phyloP scores from a whole-genome alignment of 208 protist genomes.

The Trypanosoma avium region DNA sequence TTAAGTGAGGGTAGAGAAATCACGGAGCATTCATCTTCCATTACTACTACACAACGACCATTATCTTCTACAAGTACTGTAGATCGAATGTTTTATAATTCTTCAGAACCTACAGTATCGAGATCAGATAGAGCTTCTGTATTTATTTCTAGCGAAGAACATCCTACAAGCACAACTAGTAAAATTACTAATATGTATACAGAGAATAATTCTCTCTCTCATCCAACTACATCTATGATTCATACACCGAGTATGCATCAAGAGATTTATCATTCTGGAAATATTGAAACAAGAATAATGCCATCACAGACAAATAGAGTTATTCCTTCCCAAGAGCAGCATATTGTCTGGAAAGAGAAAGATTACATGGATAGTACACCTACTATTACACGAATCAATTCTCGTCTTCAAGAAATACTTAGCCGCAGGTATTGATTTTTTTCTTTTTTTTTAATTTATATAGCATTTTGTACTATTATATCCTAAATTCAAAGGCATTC shows the following conservation, averaged over 20 bases:
- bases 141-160: background rate
- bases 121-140: background rate
- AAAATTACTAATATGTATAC: background rate
- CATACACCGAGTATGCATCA: background rate
- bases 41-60: background rate
- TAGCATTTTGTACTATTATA: too few species aligned
- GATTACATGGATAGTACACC: background rate
- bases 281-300: background rate
- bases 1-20: background rate
- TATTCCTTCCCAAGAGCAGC: background rate
- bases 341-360: background rate
- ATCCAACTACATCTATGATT: background rate
- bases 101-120: background rate
- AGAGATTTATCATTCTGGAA: background rate
- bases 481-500: too few species aligned
- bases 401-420: slow-evolving; percentile 24
- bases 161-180: slow-evolving; percentile 5
- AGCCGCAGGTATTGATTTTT: slow-evolving; percentile 9
- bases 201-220: background rate
- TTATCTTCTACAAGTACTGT: background rate
- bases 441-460: background rate
- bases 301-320: background rate
- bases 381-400: slow-evolving; percentile 17
- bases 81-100: background rate
- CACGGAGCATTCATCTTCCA: background rate